Evolutionary conservation across 2,329 filamentous ascomycete genomes (phyloP).

Genomic region (Xylariaceae sp.): DNA sequence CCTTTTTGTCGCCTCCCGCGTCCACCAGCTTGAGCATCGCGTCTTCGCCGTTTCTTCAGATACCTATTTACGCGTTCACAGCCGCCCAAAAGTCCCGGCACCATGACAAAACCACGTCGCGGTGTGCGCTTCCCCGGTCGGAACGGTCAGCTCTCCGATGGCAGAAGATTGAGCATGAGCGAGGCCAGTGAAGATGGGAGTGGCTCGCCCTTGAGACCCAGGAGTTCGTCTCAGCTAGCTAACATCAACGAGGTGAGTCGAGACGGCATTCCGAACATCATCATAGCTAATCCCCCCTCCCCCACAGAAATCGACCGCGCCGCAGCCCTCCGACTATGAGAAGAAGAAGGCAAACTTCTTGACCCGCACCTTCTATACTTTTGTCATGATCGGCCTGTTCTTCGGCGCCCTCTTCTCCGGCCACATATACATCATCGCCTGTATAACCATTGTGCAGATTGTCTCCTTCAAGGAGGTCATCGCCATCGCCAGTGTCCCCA

Average conservation of each 20-base stretch:
- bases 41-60: too few species aligned
- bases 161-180: slow-evolving; percentile 66
- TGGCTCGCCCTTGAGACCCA: slow-evolving; percentile 29
- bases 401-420: slow-evolving; percentile 90
- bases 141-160: slow-evolving; percentile 47
- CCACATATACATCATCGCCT: slow-evolving; percentile 92
- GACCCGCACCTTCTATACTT: slow-evolving; percentile 93
- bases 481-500: slow-evolving; percentile 92
- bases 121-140: slow-evolving; percentile 54
- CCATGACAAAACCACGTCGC: slow-evolving; percentile 40
- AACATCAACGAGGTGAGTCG: slow-evolving; percentile 36
- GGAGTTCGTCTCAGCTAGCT: slow-evolving; percentile 30
- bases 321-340: slow-evolving; percentile 68
- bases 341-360: slow-evolving; percentile 99
- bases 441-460: slow-evolving; percentile 91
- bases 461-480: slow-evolving; percentile 99
- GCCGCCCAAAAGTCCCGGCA: slow-evolving; percentile 1
- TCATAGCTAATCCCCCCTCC: background rate
- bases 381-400: slow-evolving; percentile 94
- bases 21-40: too few species aligned
- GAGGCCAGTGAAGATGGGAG: slow-evolving; percentile 62
- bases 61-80: too few species aligned
- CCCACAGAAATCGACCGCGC: slow-evolving; percentile 43
- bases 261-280: slow-evolving; percentile 19
- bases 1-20: too few species aligned